Evolutionary conservation across 495 filamentous ascomycete species (phyloP), one percentile per base, ranked within the genome.

Genomic region (Aspergillus nidulans): DNA sequence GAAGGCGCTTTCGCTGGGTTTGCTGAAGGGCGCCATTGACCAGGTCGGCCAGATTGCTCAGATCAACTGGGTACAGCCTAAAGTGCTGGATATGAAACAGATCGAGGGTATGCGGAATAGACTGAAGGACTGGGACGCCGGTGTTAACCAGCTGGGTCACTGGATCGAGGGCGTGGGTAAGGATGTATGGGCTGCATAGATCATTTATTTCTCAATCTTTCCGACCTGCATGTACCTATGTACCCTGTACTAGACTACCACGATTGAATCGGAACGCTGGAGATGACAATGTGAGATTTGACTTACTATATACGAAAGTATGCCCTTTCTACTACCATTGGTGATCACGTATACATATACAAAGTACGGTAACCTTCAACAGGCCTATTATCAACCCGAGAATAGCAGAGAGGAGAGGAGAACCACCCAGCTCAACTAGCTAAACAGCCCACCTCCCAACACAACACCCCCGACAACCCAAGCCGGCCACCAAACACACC

Each of bases 51-150:
- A 91, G 75, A 81, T 97, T 48, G 94, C 94, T 23, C 81, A 92
- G 67, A 96, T 99, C 74, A 90, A 90, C 66, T 99, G 94, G 94
- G 94, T 99, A 38, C 94, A 99, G 79, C 95, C 94, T 12, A 97
- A 97, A 79, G 89, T 96, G 45, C 71, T 98, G 62, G 94, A 97
- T 73, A 89, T 91, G 83, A 85, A 82, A 68, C 95, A 97, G 80
- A 95, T 99, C 61, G 91, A 91, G 65, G 90, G 85, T 59, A 97
- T 99, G 94, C 84, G 89, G 61, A 77, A 80, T 63, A 74, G 92
- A 49, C 72, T 99, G 66, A 83, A 86, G 71, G 91, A 97, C 56
- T 99, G 94, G 94, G 91, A 95, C 75, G 83, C 83, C 19, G 95
- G 90, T 65, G 95, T 98, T 49, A 95, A 97, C 66, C 85, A 90